These are phyloP conservation scores for Aquilaria agallochum DNA, from an alignment of 441 rosid genomes.

Conservation along the genomic window DNA sequence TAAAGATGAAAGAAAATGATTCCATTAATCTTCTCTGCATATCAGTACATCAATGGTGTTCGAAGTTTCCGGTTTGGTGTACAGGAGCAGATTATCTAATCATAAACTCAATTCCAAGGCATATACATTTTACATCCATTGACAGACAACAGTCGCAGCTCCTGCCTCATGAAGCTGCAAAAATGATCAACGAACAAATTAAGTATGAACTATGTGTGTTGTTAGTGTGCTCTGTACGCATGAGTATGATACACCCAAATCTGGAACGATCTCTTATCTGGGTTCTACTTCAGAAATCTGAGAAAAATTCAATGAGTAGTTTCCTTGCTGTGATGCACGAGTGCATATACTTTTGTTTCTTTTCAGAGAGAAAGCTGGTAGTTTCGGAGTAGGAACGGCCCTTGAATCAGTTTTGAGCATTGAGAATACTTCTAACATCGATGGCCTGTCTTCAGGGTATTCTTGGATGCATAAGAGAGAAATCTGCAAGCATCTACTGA, in stretches of 20 bases:
- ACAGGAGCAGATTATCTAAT: no score
- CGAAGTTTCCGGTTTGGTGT: no score
- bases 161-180: no score
- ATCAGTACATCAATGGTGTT: no score
- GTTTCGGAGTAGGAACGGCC: constrained; percentile 17
- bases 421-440: constrained; percentile 25
- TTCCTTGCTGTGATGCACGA: constrained; percentile 10
- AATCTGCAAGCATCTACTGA: constrained; percentile 9
- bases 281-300: constrained; percentile 19
- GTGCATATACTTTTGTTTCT: not conserved
- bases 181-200: no score
- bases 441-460: constrained; percentile 16
- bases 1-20: no score
- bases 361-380: constrained; percentile 27
- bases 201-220: no score
- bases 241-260: no score
- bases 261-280: not conserved
- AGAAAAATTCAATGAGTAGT: constrained; percentile 17
- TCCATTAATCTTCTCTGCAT: no score
- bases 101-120: not conserved
- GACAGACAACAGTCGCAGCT: no score
- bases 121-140: not conserved
- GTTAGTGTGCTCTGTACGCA: no score
- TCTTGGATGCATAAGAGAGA: constrained; percentile 15
- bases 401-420: constrained; percentile 14